Conservation (phyloP, 345 rosid genomes). For the Rubroshorea leprosula region DNA sequence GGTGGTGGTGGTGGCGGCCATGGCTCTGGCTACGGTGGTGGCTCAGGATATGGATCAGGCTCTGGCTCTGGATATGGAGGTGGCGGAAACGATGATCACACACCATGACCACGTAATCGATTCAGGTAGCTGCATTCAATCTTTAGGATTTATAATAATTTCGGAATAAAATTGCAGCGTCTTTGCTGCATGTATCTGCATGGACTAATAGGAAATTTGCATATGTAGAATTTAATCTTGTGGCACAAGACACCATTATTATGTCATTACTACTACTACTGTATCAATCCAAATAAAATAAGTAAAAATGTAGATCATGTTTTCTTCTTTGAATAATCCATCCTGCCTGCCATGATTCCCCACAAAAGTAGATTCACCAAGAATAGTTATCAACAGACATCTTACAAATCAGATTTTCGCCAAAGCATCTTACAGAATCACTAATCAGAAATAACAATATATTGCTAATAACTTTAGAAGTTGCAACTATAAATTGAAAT, state of each 20-base stretch:
- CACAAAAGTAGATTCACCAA: no score
- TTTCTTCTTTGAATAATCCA: no score
- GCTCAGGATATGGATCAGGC: constrained; percentile 10
- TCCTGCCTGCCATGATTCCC: no score
- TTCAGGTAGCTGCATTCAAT: neutral
- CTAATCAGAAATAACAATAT: constrained; percentile 9
- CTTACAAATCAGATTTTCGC: neutral
- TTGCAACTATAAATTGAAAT: constrained; percentile 28
- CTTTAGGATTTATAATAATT: constrained; percentile 5
- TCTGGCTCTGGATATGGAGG: neutral
- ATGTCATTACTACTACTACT: neutral
- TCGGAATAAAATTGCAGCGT: constrained; percentile 23
- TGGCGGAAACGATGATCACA: constrained; percentile 18
- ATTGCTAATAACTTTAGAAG: constrained; percentile 2
- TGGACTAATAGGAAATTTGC: neutral
- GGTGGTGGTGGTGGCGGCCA: constrained; percentile 34
- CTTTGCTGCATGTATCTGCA: neutral
- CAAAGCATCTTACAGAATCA: constrained; percentile 3
- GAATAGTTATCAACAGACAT: neutral
- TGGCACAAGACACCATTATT: no score
- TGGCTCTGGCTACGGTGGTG: constrained; percentile 23
- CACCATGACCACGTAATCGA: neutral
- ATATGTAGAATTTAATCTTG: no score
- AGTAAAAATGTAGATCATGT: neutral
- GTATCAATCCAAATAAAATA: neutral